Base-by-base conservation (phyloP, 331 rosid species). In the Arachis monticola region DNA sequence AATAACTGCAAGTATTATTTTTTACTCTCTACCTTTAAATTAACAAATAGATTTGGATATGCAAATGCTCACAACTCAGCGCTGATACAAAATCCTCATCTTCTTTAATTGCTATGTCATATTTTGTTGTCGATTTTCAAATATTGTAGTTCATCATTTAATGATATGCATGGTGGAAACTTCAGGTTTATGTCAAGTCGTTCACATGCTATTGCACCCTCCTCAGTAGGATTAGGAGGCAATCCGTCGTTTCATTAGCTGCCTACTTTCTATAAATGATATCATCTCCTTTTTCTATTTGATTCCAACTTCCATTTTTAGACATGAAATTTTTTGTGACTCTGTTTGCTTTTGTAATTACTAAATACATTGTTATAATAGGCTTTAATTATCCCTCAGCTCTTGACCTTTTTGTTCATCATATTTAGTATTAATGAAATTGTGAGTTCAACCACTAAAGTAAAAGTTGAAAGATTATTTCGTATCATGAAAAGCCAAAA, bases 141-240 rank as follows among this genome's bases (percentile, higher is more conserved):
- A 41, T 10, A 4, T 58, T 10, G 42, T 45, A 27, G 46, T n/a
- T n/a, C n/a, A 11, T 12, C 30, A 38, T 1, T 48, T 56, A 22
- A 22, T 70, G 48, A 50, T 13, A 6, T 62, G 40, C 14, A 44
- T 40, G 67, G 12, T 50, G 45, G 41, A 64, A 73, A 63, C 56
- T 74, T 74, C 62, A 52, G 79, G 72, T 74, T 64, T 74, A 64
- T 64, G 72, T 74, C 79, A 63, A 63, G 71, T 74, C 62, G 27
- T 31, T 51, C 71, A 52, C 70, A 73, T 73, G 78, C 13, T 10
- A n/a, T 10, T 63, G 79, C 35, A 72, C 4, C 67, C 53, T 2
- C 44, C 32, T 13, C 77, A n/a, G n/a, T n/a, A n/a, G n/a, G n/a
- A n/a, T n/a, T 3, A 11, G 9, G 13, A 72, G 55, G 11, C 72